phyloP scores from a whole-genome alignment of 257 asterid genomes.

The Linderniella brevidens region DNA sequence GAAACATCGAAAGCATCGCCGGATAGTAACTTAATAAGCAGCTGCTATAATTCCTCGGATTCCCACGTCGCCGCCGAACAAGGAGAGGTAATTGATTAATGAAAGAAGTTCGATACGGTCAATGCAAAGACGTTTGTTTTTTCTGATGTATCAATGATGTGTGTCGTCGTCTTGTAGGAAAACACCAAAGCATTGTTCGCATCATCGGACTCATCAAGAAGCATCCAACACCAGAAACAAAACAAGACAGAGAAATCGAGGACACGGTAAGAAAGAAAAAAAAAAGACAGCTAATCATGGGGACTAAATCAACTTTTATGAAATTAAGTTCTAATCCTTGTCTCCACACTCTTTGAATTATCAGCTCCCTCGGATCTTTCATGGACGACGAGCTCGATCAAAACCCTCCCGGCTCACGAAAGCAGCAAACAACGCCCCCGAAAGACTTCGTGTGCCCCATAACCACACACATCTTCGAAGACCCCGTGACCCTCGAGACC shows the following conservation, averaged over 20 bases:
- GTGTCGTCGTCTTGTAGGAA: slow-evolving; percentile 57
- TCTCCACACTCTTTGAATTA: slow-evolving; percentile 8
- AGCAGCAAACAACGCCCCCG: slow-evolving; percentile 25
- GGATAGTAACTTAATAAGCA: background rate
- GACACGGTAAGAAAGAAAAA: slow-evolving; percentile 21
- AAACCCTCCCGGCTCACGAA: slow-evolving; percentile 17
- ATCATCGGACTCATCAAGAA: slow-evolving; percentile 25
- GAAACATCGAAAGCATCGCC: too few species aligned
- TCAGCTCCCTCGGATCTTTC: slow-evolving; percentile 24
- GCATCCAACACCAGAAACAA: slow-evolving; percentile 14
- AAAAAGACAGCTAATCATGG: slow-evolving; percentile 3
- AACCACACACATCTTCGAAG: slow-evolving; percentile 51
- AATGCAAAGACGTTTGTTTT: too few species aligned
- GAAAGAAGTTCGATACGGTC: too few species aligned
- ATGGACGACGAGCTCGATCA: slow-evolving; percentile 29
- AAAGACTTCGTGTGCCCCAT: slow-evolving; percentile 85
- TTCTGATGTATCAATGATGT: too few species aligned
- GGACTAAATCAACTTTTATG: slow-evolving; percentile 1
- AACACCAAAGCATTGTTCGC: slow-evolving; percentile 17
- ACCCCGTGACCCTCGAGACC: slow-evolving; percentile 79
- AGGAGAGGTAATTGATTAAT: too few species aligned
- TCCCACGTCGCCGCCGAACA: too few species aligned
- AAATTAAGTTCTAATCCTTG: slow-evolving; percentile 5
- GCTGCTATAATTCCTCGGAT: background rate
- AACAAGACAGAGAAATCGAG: slow-evolving; percentile 28